phyloP scores from a whole-genome alignment of 176 grass and related monocot species.

The Phyllostachys edulis region DNA sequence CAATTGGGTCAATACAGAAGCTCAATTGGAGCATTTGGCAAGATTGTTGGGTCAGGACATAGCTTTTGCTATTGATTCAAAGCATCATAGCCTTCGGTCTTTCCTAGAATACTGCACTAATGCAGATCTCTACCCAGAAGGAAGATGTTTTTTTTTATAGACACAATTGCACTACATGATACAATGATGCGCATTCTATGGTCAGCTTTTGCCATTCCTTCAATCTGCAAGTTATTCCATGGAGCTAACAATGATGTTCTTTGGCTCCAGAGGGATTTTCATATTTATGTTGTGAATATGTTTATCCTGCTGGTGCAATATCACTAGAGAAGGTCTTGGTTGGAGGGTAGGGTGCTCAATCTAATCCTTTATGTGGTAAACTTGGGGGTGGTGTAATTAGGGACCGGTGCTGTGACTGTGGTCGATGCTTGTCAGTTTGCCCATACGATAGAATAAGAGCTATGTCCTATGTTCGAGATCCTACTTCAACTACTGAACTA shows the following conservation, averaged over 20 bases:
- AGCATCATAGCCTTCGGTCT: constrained; percentile 89
- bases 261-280: too few species aligned
- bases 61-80: constrained; percentile 81
- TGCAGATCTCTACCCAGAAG: constrained; percentile 85
- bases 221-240: constrained; percentile 87
- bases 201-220: constrained; percentile 70
- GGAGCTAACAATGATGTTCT: too few species aligned
- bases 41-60: constrained; percentile 49
- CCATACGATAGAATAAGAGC: constrained; percentile 94
- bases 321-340: constrained; percentile 36
- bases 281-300: constrained; percentile 74
- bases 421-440: constrained; percentile 77
- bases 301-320: constrained; percentile 92
- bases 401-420: constrained; percentile 80
- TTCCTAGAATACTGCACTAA: constrained; percentile 94
- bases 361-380: constrained; percentile 37
- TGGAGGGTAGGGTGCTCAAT: constrained; percentile 9
- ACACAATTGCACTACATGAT: constrained; percentile 91
- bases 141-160: constrained; percentile 91
- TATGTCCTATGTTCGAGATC: constrained; percentile 73
- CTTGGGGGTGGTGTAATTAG: constrained; percentile 77
- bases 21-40: constrained; percentile 59
- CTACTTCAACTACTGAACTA: constrained; percentile 58
- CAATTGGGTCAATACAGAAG: constrained; percentile 79
- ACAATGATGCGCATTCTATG: constrained; percentile 66